Conservation (phyloP, 2,329 filamentous ascomycete genomes). For the Exophiala phaeomuriformis region DNA sequence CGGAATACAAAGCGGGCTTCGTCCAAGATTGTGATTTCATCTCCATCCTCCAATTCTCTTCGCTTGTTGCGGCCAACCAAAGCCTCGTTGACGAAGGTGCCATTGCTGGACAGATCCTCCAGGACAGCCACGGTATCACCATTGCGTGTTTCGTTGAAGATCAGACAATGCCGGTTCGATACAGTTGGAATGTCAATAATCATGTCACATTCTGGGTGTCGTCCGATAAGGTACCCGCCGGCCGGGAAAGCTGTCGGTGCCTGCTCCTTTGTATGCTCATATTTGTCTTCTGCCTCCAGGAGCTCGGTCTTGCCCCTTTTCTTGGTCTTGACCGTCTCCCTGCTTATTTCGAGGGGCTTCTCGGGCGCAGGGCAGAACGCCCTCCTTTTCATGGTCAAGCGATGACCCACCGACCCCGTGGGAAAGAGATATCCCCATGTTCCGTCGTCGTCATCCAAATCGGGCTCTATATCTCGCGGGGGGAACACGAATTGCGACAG, state of each 20-base stretch:
- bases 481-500: constrained; percentile 75
- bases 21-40: constrained; percentile 81
- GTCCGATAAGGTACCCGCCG: constrained; percentile 81
- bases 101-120: constrained; percentile 91
- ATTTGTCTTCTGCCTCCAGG: constrained; percentile 50
- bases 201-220: constrained; percentile 87
- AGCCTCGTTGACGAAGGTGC: constrained; percentile 90
- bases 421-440: constrained; percentile 96
- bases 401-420: constrained; percentile 62
- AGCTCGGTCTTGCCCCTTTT: constrained; percentile 43
- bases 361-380: constrained; percentile 58
- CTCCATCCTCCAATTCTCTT: constrained; percentile 77
- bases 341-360: constrained; percentile 36
- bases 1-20: constrained; percentile 84
- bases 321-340: constrained; percentile 35
- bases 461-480: constrained; percentile 64
- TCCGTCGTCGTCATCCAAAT: constrained; percentile 73
- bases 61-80: constrained; percentile 87
- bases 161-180: constrained; percentile 64
- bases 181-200: constrained; percentile 69
- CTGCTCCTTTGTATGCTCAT: constrained; percentile 51
- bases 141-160: constrained; percentile 50
- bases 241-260: constrained; percentile 53
- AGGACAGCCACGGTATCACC: constrained; percentile 62
- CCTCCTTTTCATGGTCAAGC: constrained; percentile 68